These are phyloP conservation scores for Crucihimalaya himalaica DNA, from an alignment of 345 rosid species.

Conservation along the genomic window DNA sequence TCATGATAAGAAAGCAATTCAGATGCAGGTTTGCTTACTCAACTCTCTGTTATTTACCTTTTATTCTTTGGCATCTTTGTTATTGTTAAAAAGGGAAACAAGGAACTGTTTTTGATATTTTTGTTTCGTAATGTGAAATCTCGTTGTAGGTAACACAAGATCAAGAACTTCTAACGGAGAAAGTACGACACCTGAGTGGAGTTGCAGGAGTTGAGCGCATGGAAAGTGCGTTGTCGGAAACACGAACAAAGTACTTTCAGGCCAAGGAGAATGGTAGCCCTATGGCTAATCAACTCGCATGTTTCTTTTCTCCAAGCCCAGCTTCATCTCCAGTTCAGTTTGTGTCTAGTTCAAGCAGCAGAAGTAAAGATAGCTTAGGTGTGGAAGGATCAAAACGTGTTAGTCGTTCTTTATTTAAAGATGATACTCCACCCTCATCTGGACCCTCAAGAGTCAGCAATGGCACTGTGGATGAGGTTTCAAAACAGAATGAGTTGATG, in stretches of 20 bases:
- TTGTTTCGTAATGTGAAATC: not conserved
- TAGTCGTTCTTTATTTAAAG: conserved; percentile 72
- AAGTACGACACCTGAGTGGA: conserved; percentile 77
- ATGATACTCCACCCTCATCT: conserved; percentile 42
- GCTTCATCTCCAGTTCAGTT: conserved; percentile 43
- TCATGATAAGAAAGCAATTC: conserved; percentile 94
- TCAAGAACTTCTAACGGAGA: conserved; percentile 81
- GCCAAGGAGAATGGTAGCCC: conserved; percentile 64
- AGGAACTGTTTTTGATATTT: not conserved
- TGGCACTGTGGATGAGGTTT: conserved; percentile 37
- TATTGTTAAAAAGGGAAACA: not conserved
- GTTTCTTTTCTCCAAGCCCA: conserved; percentile 53
- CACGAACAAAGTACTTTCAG: conserved; percentile 62
- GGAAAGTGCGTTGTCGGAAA: conserved; percentile 75
- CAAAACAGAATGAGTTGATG: conserved; percentile 75
- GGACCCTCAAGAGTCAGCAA: conserved; percentile 42
- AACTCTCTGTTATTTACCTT: not conserved
- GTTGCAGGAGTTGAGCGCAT: conserved; percentile 73
- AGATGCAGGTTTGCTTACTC: conserved; percentile 63
- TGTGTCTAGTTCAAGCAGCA: conserved; percentile 38
- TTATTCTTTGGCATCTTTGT: not conserved
- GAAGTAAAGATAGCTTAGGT: conserved; percentile 31
- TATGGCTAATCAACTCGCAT: conserved; percentile 45
- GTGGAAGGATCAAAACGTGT: conserved; percentile 56
- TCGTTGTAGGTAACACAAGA: conserved; percentile 71